Percentiles rank a stretch among this genome's conserved stretches.
phyloP scores from a whole-genome alignment of 1,284 basidiomycete species.

The Golubevia sp. region DNA sequence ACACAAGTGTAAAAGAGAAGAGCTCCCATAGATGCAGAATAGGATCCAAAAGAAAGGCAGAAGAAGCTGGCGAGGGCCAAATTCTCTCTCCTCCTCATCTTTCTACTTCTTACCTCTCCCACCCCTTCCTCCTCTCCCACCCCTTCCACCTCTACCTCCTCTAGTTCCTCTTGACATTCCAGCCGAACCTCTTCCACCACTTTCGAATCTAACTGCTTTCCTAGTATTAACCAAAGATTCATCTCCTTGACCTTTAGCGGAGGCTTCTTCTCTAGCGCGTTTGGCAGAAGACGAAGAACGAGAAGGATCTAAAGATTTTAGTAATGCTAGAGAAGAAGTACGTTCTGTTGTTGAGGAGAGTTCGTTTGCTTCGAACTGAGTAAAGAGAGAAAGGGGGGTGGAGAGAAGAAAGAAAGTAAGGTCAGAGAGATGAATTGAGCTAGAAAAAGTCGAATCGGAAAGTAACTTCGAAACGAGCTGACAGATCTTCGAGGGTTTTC shows the following conservation, averaged over 20 bases:
- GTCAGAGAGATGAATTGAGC: not conserved
- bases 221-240: slow-evolving; percentile 35
- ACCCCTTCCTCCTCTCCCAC: not conserved
- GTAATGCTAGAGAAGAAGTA: slow-evolving; percentile 29
- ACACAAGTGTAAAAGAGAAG: no score
- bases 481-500: not conserved
- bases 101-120: no score
- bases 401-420: not conserved
- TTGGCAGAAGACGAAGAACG: slow-evolving; percentile 1
- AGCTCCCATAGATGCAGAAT: no score
- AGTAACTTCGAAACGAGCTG: not conserved
- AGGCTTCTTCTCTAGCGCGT: slow-evolving; percentile 28
- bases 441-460: not conserved
- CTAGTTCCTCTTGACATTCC: no score
- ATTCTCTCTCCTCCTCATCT: no score
- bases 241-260: slow-evolving; percentile 21
- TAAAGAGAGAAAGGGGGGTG: not conserved
- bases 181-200: slow-evolving; percentile 18
- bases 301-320: slow-evolving; percentile 7
- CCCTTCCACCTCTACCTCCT: not conserved
- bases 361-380: slow-evolving; percentile 43
- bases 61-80: no score
- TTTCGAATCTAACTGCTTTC: slow-evolving; percentile 47
- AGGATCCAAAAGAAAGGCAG: no score
- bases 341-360: slow-evolving; percentile 29